These are phyloP conservation scores for Quercus mongolica DNA, from an alignment of 306 rosid genomes.

Conservation along the genomic window DNA sequence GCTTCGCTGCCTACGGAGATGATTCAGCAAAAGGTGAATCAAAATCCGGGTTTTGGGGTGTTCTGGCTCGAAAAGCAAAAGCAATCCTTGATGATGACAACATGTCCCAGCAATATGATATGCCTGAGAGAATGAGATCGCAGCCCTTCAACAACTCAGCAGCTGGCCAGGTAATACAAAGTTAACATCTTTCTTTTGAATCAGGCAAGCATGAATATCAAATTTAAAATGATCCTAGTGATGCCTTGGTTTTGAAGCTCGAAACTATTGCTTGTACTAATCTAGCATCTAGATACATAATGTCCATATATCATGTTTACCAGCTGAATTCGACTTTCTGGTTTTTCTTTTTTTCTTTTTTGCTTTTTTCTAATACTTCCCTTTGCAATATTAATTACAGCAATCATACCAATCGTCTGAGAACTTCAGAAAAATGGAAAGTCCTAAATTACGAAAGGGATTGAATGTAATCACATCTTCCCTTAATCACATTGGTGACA, in stretches of 20 bases:
- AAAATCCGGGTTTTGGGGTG: slow-evolving; percentile 87
- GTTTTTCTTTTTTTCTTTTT: neutral
- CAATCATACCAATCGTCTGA: slow-evolving; percentile 46
- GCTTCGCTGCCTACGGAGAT: slow-evolving; percentile 49
- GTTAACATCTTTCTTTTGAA: neutral
- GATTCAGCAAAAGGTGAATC: slow-evolving; percentile 25
- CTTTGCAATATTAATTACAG: slow-evolving; percentile 32
- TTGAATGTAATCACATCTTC: slow-evolving; percentile 75
- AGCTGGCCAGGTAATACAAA: slow-evolving; percentile 50
- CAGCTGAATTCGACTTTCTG: slow-evolving; percentile 4
- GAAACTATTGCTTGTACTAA: neutral
- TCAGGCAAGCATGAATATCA: neutral
- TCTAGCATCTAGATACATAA: neutral
- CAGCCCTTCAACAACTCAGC: slow-evolving; percentile 26
- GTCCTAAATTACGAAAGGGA: slow-evolving; percentile 66
- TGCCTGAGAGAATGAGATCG: slow-evolving; percentile 30
- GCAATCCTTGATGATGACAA: slow-evolving; percentile 77
- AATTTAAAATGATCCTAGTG: neutral
- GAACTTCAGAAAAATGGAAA: slow-evolving; percentile 44
- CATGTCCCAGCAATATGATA: slow-evolving; percentile 19
- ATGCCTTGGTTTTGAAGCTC: neutral
- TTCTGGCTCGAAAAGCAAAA: slow-evolving; percentile 79
- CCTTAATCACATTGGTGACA: slow-evolving; percentile 92
- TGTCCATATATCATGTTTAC: neutral
- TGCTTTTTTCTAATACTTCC: neutral